Base-by-base conservation (phyloP, 2,329 filamentous ascomycete genomes). In the Malbranchea cinnamomea region DNA sequence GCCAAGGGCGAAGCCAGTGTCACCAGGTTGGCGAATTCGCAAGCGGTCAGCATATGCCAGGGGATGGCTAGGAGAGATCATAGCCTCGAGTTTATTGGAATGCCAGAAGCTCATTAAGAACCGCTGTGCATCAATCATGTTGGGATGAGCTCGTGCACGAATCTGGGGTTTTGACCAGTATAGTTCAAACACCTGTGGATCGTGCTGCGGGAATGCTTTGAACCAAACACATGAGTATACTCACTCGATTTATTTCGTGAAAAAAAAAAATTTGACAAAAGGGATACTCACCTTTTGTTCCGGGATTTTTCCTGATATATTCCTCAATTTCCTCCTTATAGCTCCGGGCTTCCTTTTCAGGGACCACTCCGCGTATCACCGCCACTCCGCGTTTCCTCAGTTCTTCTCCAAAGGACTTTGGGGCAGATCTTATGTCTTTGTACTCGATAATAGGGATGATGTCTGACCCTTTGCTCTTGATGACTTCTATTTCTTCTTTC, bases 141-240 rank as follows among this genome's bases (percentile, higher is more conserved):
- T 70, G 1, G 72, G 67, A 45, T 84, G 74, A 0, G 65, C 56
- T n/a, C 79, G 66, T 3, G 76, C 78, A 38, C 67, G 64, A 24
- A 78, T 57, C 47, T 85, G 79, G 1, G 74, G 60, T 2, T 63
- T 61, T 0, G 75, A 77, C 78, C 78, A 83, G 53, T 83, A 84
- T 2, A 84, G 57, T 48, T 83, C 78, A 43, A 71, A 81, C 4
- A 84, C 77, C 25, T 78, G 72, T 0, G 76, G 77, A 23, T 74
- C 63, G 26, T 75, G 57, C 0, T 64, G 52, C 0, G 77, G 79
- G 38, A 80, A 84, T 2, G 71, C 77, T 33, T 66, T 59, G 13
- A 60, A n/a, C n/a, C n/a, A 50, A 9, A 42, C 44, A 24, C 51
- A 41, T 26, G 47, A 67, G 44, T 84, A n/a, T n/a, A n/a, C n/a